Base-by-base conservation (phyloP, 1,139 yeast species). In the Taphrina flavorubra region DNA sequence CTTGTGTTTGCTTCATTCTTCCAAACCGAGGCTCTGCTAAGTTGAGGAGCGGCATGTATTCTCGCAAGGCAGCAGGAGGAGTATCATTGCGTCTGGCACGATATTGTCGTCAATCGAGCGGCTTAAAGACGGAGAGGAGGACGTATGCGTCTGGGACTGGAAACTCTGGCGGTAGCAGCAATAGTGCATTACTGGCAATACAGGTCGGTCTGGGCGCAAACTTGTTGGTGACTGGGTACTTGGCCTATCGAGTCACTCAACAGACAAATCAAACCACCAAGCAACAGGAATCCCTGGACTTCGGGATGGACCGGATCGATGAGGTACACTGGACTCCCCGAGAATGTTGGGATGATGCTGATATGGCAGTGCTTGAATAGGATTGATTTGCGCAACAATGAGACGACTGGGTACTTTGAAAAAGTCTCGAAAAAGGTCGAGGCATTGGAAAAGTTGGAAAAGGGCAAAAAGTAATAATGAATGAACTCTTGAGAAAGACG, bases 361-460 rank as follows among this genome's bases (percentile, higher is more conserved):
- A 36, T 53, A 10, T 6, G 34, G 8, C 11, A 39, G 62, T 58
- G 62, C 44, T 44, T 58, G 62, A 58, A 58, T 58, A 58, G 67
- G 7, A 55, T 63, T 25, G 67, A 63, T 57, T 46, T 63, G 61
- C 47, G 67, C 31, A 63, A 44, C 39, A 63, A 63, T 36, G 67
- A 63, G 34, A 63, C 67, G 40, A 63, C 67, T 7, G 55, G 61
- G 20, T 63, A 63, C 31, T 63, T 63, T 37, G 61, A 63, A 25
- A 53, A 34, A 39, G 61, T 63, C 37, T 49, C 59, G 44, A 34
- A 53, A 39, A 55, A 55, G 61, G 61, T 63, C 31, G 67, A 63
- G 20, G 57, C 49, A 14, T 25, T 63, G 55, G 59, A 63, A 31
- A 55, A 42, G 39, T 18, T 53, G 53, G 58, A 53, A 11, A 36